Percentiles rank a stretch among this genome's conserved stretches.
Conservation (phyloP, 768 basidiomycete species). For the Wakefieldia striispora region DNA sequence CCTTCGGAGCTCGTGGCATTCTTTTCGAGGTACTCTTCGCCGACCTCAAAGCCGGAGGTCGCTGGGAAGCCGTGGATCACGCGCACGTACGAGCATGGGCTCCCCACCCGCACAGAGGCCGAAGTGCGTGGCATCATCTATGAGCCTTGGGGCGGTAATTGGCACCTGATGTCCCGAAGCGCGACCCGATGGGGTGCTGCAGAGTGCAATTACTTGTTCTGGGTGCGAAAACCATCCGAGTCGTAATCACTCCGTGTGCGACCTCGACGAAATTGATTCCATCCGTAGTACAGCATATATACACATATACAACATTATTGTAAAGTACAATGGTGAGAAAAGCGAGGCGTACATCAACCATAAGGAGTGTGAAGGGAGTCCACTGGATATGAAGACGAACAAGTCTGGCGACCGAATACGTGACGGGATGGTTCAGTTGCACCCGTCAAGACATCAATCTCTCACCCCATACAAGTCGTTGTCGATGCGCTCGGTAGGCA, state of each 20-base stretch:
- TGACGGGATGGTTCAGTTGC: background rate
- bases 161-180: constrained; percentile 64
- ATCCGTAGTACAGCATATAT: constrained; percentile 19
- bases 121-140: constrained; percentile 81
- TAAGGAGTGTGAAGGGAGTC: constrained; percentile 1
- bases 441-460: constrained; percentile 63
- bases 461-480: constrained; percentile 78
- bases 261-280: background rate
- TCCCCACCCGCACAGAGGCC: constrained; percentile 63
- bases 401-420: background rate
- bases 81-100: constrained; percentile 41
- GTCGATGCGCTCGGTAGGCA: constrained; percentile 70
- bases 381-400: background rate
- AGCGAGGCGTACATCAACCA: background rate
- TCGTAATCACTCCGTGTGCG: too few species aligned
- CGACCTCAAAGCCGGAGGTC: constrained; percentile 4
- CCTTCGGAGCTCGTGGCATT: constrained; percentile 82
- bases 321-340: background rate
- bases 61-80: constrained; percentile 57
- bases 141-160: constrained; percentile 64
- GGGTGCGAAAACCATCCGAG: constrained; percentile 68
- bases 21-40: constrained; percentile 60
- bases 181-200: constrained; percentile 47
- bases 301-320: constrained; percentile 10
- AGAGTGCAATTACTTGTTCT: constrained; percentile 79